phyloP scores from a whole-genome alignment of 441 rosid genomes.

The Adansonia gregorii region DNA sequence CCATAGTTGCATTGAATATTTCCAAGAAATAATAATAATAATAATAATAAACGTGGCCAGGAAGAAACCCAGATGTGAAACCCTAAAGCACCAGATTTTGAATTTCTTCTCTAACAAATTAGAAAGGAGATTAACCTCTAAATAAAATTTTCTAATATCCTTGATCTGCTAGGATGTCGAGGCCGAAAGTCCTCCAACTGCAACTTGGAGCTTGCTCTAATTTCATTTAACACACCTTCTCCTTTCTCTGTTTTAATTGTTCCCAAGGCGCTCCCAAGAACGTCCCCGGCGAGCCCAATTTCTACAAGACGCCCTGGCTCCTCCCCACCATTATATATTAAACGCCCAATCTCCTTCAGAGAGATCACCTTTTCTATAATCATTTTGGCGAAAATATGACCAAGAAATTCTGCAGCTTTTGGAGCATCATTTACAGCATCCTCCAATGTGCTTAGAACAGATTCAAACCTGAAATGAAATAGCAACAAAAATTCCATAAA shows the following conservation, averaged over 20 bases:
- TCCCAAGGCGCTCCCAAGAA: constrained; percentile 77
- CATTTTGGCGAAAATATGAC: constrained; percentile 57
- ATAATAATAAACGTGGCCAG: background rate
- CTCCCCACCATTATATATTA: constrained; percentile 74
- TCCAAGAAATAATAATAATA: constrained; percentile 27
- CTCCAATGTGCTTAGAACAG: constrained; percentile 71
- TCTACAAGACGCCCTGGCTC: constrained; percentile 61
- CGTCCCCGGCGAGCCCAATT: constrained; percentile 83
- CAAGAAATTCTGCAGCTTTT: constrained; percentile 47
- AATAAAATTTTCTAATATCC: constrained; percentile 47
- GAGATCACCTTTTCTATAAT: constrained; percentile 54
- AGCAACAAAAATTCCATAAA: background rate
- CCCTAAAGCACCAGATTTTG: constrained; percentile 30
- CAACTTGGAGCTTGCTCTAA: constrained; percentile 58
- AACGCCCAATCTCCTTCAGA: constrained; percentile 59
- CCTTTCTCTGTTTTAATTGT: constrained; percentile 66
- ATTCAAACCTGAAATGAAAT: constrained; percentile 64
- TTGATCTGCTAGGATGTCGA: constrained; percentile 42
- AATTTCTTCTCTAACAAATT: constrained; percentile 35
- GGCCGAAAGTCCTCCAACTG: constrained; percentile 80
- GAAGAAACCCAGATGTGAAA: constrained; percentile 25
- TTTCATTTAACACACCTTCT: constrained; percentile 56
- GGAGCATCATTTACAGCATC: constrained; percentile 86
- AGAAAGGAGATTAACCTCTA: constrained; percentile 55
- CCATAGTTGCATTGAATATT: constrained; percentile 23